Conservation (phyloP, 1,139 yeast species). For the Suhomyces panamericanus region DNA sequence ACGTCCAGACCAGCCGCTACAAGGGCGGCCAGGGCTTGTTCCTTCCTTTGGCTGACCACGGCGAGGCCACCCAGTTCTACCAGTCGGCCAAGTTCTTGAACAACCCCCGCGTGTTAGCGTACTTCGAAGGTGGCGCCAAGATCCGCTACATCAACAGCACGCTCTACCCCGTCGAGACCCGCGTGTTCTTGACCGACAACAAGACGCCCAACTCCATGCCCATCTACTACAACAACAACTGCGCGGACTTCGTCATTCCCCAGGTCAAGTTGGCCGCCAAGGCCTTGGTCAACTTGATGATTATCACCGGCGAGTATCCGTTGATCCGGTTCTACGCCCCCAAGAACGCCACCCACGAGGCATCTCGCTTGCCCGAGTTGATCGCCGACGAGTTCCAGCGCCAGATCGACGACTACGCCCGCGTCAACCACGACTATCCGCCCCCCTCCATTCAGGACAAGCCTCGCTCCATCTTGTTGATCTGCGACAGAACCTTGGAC, state of each 20-base stretch:
- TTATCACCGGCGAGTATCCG: constrained; percentile 86
- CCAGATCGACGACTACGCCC: constrained; percentile 72
- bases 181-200: constrained; percentile 42
- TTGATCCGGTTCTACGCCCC: constrained; percentile 71
- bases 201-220: constrained; percentile 62
- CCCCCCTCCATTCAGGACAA: constrained; percentile 56
- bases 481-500: constrained; percentile 84
- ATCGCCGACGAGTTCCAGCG: constrained; percentile 73
- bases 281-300: constrained; percentile 68
- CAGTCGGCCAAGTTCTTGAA: constrained; percentile 30
- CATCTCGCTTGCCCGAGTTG: constrained; percentile 66
- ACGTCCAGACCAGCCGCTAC: constrained; percentile 40
- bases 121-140: constrained; percentile 33
- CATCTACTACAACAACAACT: constrained; percentile 66
- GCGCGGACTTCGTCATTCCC: constrained; percentile 58
- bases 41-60: constrained; percentile 31
- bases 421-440: constrained; percentile 63
- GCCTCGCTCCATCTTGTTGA: constrained; percentile 72
- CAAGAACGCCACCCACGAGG: constrained; percentile 47
- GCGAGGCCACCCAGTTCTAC: constrained; percentile 26
- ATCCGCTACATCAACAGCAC: constrained; percentile 30
- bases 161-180: constrained; percentile 38
- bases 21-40: constrained; percentile 42
- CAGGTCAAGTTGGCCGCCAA: constrained; percentile 62
- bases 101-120: constrained; percentile 32